Evolutionary conservation across 2,329 filamentous ascomycete species (phyloP), one percentile per base, ranked within the genome.

Genomic region (Dactylonectria macrodidyma): DNA sequence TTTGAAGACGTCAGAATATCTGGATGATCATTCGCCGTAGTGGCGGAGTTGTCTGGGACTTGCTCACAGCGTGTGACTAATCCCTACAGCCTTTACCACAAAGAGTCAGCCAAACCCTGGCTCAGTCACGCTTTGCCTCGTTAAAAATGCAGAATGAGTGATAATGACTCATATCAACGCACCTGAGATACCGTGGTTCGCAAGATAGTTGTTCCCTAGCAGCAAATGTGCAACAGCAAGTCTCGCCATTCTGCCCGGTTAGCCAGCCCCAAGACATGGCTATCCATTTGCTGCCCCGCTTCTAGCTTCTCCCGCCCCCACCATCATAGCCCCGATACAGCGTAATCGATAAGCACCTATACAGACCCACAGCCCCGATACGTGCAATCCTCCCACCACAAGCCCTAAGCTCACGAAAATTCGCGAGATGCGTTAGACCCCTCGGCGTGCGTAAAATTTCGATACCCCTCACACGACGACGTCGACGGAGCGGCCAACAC

Each of bases 361-460:
- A 61, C 71, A 71, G 46, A 51, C 59, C 34, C 51, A 55, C 54
- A 54, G 54, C 64, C 64, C 72, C 65, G 59, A 62, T 66, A 76
- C 79, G 69, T 67, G 68, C 66, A 72, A 71, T 77, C 76, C 73
- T 72, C 64, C 71, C 77, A 80, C 79, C 77, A 78, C 79, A 81
- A 82, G 78, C 80, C 79, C 81, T 80, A 79, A 81, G 76, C 73
- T 77, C 77, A 79, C 80, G 73, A 79, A 80, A 80, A 80, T 78
- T 78, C 74, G 73, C 72, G 67, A 75, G 72, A 70, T 70, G 66
- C 71, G 60, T 69, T 72, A 61, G 62, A 74, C 66, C 76, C 73
- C 71, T 75, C 74, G 77, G 78, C 62, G 71, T 71, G 75, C 73
- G 78, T 76, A 81, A 80, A 82, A 80, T 78, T 80, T 76, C 76